Percentiles rank a stretch among this genome's conserved stretches.
These are phyloP conservation scores for Tuber calosporum DNA, from an alignment of 495 filamentous ascomycete species.

Conservation along the genomic window DNA sequence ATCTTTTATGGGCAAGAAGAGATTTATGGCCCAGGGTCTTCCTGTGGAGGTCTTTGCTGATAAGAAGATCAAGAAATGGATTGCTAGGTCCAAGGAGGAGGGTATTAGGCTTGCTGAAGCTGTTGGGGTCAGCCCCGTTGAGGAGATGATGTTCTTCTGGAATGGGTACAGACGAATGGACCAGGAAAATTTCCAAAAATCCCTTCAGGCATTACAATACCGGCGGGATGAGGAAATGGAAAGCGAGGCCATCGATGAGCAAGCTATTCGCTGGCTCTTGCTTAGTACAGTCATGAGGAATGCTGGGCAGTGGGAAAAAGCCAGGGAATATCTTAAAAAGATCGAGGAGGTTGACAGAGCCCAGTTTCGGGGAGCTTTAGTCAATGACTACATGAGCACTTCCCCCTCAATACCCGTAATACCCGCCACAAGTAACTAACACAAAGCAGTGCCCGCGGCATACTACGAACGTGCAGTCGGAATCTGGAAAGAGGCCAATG, in stretches of 20 bases:
- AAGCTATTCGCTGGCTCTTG: constrained; percentile 59
- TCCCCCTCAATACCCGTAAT: not conserved
- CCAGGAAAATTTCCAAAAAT: constrained; percentile 55
- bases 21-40: constrained; percentile 78
- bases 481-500: constrained; percentile 53
- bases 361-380: constrained; percentile 63
- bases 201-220: constrained; percentile 60
- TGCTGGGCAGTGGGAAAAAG: constrained; percentile 54
- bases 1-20: constrained; percentile 70
- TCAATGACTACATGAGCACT: constrained; percentile 64
- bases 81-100: constrained; percentile 57
- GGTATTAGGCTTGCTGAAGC: constrained; percentile 66
- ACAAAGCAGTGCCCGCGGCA: constrained; percentile 57
- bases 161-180: constrained; percentile 73
- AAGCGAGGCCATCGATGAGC: constrained; percentile 66
- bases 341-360: constrained; percentile 54
- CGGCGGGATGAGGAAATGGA: constrained; percentile 49
- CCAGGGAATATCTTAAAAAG: constrained; percentile 55
- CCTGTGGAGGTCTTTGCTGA: constrained; percentile 85
- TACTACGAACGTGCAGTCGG: constrained; percentile 85
- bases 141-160: constrained; percentile 98
- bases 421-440: not conserved
- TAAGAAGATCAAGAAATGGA: constrained; percentile 86
- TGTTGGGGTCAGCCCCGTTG: constrained; percentile 70
- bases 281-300: constrained; percentile 61